These are phyloP conservation scores for Nectriaceae sp. DNA, from an alignment of 2,329 filamentous ascomycete species.

Conservation along the genomic window DNA sequence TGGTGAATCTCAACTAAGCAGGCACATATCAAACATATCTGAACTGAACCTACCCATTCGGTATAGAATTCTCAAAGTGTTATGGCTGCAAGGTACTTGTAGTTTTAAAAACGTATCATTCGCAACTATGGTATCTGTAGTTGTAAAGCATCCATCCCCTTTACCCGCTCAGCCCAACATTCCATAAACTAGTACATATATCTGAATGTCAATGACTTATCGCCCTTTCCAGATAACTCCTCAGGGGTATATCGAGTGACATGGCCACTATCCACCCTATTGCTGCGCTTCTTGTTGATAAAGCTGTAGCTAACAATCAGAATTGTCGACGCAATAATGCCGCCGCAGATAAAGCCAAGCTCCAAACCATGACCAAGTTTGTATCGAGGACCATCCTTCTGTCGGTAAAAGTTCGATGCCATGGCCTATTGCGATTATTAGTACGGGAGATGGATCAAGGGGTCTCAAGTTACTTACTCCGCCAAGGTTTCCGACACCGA, in stretches of 20 bases:
- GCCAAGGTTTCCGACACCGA: slow-evolving; percentile 60
- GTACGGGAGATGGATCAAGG: fast-evolving
- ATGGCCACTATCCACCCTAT: slow-evolving; percentile 44
- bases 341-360: slow-evolving; percentile 48
- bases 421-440: slow-evolving; percentile 50
- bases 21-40: no score
- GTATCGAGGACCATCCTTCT: slow-evolving; percentile 49
- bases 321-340: slow-evolving; percentile 46
- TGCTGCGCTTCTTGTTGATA: slow-evolving; percentile 60
- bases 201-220: slow-evolving; percentile 62
- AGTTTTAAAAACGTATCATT: no score
- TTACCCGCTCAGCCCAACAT: background rate
- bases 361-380: slow-evolving; percentile 53
- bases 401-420: slow-evolving; percentile 71
- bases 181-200: slow-evolving; percentile 51
- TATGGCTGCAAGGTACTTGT: no score
- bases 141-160: no score
- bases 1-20: no score
- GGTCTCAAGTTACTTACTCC: slow-evolving; percentile 37
- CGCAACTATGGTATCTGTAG: no score
- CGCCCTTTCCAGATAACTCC: slow-evolving; percentile 60
- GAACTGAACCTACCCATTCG: no score
- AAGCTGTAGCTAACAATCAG: slow-evolving; percentile 53
- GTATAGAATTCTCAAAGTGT: no score
- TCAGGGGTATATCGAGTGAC: slow-evolving; percentile 42